These are phyloP conservation scores for Royoungia palumana DNA, from an alignment of 768 basidiomycete genomes.

Conservation along the genomic window DNA sequence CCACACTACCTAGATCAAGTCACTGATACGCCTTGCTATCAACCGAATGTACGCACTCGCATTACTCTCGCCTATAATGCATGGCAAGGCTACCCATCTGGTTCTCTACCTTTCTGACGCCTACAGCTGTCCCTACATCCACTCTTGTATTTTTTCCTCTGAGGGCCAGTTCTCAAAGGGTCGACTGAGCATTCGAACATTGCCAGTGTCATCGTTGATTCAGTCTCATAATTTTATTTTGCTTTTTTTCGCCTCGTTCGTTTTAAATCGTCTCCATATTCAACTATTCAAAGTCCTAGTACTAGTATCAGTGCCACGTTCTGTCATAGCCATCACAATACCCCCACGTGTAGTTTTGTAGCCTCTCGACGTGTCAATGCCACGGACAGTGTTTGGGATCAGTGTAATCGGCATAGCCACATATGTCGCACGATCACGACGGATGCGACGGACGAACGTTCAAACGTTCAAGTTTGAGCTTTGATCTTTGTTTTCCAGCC, in stretches of 20 bases:
- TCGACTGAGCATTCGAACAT: slow-evolving; percentile 25
- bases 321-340: slow-evolving; percentile 28
- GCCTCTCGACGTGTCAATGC: slow-evolving; percentile 13
- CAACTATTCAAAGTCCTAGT: slow-evolving; percentile 24
- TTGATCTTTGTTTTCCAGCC: slow-evolving; percentile 18
- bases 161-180: slow-evolving; percentile 16
- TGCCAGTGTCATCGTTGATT: slow-evolving; percentile 22
- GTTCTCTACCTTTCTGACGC: neutral
- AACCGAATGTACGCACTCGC: slow-evolving; percentile 18
- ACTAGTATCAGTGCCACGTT: slow-evolving; percentile 31
- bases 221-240: slow-evolving; percentile 31
- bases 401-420: slow-evolving; percentile 14
- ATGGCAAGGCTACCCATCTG: slow-evolving; percentile 5
- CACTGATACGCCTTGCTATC: slow-evolving; percentile 5
- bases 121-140: neutral
- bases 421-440: slow-evolving; percentile 15
- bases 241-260: slow-evolving; percentile 19
- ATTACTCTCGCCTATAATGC: slow-evolving; percentile 6
- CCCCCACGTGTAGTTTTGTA: slow-evolving; percentile 37
- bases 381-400: neutral
- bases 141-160: slow-evolving; percentile 21
- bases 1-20: slow-evolving; percentile 24
- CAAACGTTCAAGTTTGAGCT: too few relatives aligned
- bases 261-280: slow-evolving; percentile 11
- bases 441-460: neutral